These are phyloP conservation scores for Chlorella sp. DNA, from an alignment of 139 green algal genomes.

Conservation along the genomic window DNA sequence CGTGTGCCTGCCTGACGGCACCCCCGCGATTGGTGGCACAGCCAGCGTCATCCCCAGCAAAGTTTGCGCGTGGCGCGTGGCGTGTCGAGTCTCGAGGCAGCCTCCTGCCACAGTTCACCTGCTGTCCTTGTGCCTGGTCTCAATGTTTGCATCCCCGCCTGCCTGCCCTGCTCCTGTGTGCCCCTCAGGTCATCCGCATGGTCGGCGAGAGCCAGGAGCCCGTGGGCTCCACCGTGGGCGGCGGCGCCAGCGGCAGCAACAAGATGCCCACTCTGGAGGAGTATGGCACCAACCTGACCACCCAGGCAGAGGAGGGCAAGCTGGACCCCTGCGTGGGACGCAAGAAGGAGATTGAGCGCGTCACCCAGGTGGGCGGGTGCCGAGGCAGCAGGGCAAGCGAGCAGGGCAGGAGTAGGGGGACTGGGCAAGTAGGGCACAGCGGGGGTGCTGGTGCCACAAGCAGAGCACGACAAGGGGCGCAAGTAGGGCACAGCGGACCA, in stretches of 20 bases:
- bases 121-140: background rate
- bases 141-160: background rate
- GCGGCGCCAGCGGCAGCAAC: slow-evolving; percentile 80
- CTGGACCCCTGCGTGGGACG: slow-evolving; percentile 97
- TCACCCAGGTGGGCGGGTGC: slow-evolving; percentile 69
- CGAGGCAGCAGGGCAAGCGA: background rate
- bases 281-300: slow-evolving; percentile 99
- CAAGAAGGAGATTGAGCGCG: slow-evolving; percentile 97
- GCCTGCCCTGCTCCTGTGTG: background rate
- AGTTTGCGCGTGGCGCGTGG: too few relatives aligned
- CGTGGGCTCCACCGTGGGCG: slow-evolving; percentile 88
- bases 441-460: too few relatives aligned
- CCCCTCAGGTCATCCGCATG: slow-evolving; percentile 96
- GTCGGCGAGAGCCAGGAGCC: slow-evolving; percentile 98
- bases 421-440: background rate
- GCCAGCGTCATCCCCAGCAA: background rate
- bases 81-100: too few relatives aligned
- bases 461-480: too few relatives aligned
- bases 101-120: background rate
- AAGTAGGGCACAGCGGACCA: too few relatives aligned
- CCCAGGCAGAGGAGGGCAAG: slow-evolving; percentile 91
- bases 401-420: too few relatives aligned
- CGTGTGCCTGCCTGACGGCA: background rate
- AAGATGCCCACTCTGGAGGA: slow-evolving; percentile 99
- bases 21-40: background rate